Conservation (phyloP, 805 yeast genomes). For the Starmerella floricola region DNA sequence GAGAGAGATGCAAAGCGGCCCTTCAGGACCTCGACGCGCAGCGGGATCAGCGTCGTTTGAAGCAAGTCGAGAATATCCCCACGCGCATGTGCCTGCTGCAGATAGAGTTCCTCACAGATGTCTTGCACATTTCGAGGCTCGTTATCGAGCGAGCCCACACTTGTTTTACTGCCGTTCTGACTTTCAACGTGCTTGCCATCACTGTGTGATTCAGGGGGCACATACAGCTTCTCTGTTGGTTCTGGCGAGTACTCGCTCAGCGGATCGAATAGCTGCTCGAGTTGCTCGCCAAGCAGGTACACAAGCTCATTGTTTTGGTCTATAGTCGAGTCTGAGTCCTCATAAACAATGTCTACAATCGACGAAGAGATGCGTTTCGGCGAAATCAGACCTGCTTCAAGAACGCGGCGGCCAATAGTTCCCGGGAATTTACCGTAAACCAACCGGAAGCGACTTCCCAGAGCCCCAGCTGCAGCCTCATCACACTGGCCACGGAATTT, state of each 20-base stretch:
- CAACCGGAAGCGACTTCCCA: conserved; percentile 55
- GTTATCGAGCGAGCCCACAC: conserved; percentile 11
- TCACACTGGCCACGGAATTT: conserved; percentile 32
- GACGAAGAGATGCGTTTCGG: conserved; percentile 39
- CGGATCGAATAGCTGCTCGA: conserved; percentile 83
- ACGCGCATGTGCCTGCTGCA: conserved; percentile 64
- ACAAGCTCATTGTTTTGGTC: conserved; percentile 69
- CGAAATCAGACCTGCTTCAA: conserved; percentile 48
- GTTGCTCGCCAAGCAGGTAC: conserved; percentile 65
- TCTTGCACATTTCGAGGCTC: conserved; percentile 36
- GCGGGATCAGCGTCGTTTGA: conserved; percentile 66
- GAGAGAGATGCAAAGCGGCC: conserved; percentile 41
- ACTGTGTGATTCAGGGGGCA: conserved; percentile 53
- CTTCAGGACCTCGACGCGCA: conserved; percentile 56
- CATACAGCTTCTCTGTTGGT: conserved; percentile 58
- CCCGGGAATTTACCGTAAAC: conserved; percentile 42
- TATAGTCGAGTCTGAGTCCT: conserved; percentile 37
- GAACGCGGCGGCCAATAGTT: conserved; percentile 45
- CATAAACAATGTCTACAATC: conserved; percentile 65
- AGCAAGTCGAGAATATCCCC: conserved; percentile 58
- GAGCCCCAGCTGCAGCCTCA: conserved; percentile 71
- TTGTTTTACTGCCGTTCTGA: not conserved
- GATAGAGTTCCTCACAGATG: conserved; percentile 53
- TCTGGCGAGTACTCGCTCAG: conserved; percentile 86
- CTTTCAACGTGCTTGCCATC: no score